These are phyloP conservation scores for Trichoderma pleuroti DNA, from an alignment of 2,329 filamentous ascomycete species.

Conservation along the genomic window DNA sequence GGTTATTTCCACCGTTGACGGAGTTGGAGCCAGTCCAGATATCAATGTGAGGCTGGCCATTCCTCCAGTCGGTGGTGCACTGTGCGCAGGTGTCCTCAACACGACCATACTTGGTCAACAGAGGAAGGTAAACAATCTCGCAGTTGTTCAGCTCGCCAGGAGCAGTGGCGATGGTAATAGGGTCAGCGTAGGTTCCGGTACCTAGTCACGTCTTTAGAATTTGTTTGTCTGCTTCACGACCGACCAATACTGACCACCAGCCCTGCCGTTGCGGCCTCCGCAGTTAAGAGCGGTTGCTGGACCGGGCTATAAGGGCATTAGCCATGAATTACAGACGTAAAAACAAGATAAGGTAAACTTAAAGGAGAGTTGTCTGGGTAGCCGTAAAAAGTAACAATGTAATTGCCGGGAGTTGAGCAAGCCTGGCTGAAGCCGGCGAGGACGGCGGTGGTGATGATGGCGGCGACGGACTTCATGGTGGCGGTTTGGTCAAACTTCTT, in stretches of 20 bases:
- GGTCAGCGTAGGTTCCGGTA: conserved; percentile 23
- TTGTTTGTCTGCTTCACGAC: not conserved
- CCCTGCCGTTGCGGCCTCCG: conserved; percentile 21
- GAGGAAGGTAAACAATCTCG: conserved; percentile 24
- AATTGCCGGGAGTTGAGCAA: conserved; percentile 24
- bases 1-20: conserved; percentile 22
- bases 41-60: conserved; percentile 24
- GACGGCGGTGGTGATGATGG: conserved; percentile 16
- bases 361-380: conserved; percentile 22
- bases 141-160: conserved; percentile 24
- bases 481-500: not conserved
- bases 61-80: conserved; percentile 19
- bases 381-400: conserved; percentile 24
- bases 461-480: conserved; percentile 21
- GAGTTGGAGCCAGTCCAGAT: conserved; percentile 24
- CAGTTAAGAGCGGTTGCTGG: conserved; percentile 23
- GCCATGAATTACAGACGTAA: not conserved
- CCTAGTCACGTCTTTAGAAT: conserved; percentile 7
- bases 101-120: conserved; percentile 25
- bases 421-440: conserved; percentile 21
- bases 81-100: conserved; percentile 23
- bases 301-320: conserved; percentile 8
- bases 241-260: conserved; percentile 20
- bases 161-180: conserved; percentile 24
- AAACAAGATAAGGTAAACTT: not conserved